These are phyloP conservation scores for Mallotus nudiflorus DNA, from an alignment of 345 rosid species.

Conservation along the genomic window DNA sequence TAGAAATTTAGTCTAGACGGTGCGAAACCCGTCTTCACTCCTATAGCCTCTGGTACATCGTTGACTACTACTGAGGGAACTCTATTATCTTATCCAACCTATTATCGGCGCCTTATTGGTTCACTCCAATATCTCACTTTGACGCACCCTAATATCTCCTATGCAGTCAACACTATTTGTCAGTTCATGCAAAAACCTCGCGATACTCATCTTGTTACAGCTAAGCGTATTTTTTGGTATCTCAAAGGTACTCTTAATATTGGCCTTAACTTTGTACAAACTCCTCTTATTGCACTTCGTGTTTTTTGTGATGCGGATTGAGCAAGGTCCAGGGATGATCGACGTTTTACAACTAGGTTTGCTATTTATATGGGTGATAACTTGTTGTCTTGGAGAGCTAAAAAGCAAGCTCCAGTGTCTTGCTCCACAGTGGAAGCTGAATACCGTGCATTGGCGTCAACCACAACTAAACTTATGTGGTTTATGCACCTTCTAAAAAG, in stretches of 20 bases:
- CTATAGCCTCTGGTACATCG: neutral
- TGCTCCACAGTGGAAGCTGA: too few species aligned
- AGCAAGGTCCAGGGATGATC: neutral
- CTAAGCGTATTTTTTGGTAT: too few species aligned
- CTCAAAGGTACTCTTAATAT: neutral
- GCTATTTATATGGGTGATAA: neutral
- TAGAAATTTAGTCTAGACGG: neutral
- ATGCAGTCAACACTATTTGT: neutral
- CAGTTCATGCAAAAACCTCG: neutral
- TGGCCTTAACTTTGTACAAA: neutral
- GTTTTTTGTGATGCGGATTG: neutral
- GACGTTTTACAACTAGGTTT: neutral
- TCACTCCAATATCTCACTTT: neutral
- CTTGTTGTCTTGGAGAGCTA: neutral
- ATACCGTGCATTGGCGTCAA: neutral
- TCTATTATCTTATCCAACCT: neutral
- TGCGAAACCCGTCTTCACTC: neutral
- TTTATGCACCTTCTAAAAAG: neutral
- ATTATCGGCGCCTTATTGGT: neutral
- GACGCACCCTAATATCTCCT: neutral
- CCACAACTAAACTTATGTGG: neutral
- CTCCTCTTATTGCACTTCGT: neutral
- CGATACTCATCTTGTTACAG: neutral
- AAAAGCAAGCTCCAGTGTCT: neutral
- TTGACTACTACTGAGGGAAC: neutral